phyloP scores from a whole-genome alignment of 306 rosid species.

The Oemleria cerasiformis region DNA sequence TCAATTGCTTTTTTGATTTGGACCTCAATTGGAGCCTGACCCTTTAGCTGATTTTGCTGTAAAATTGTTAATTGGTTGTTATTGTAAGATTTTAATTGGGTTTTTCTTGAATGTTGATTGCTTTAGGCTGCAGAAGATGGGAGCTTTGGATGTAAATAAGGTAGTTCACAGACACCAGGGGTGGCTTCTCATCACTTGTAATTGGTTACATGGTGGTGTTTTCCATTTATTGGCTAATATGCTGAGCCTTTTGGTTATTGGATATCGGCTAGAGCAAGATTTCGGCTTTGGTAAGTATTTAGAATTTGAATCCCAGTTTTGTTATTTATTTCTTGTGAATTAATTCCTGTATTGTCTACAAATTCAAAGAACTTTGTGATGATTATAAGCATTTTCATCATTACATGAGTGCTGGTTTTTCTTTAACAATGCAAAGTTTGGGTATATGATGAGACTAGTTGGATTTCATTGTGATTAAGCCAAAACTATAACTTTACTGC shows the following conservation, averaged over 20 bases:
- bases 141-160: conserved; percentile 74
- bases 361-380: conserved; percentile 1
- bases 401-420: neutral
- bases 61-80: neutral
- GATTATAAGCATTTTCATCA: neutral
- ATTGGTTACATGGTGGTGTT: conserved; percentile 94
- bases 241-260: conserved; percentile 84
- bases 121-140: conserved; percentile 80
- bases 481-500: neutral
- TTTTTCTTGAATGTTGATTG: conserved; percentile 21
- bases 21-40: neutral
- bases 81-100: neutral
- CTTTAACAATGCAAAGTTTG: neutral
- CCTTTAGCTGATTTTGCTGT: neutral
- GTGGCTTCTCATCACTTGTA: conserved; percentile 87
- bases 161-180: conserved; percentile 70
- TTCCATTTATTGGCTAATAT: conserved; percentile 83
- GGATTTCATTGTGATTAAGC: neutral
- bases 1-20: neutral
- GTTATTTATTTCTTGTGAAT: neutral
- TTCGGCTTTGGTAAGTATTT: conserved; percentile 79
- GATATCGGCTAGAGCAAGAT: conserved; percentile 96
- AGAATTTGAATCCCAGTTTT: neutral
- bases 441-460: neutral
- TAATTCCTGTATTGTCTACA: neutral